A percentile compares a stretch with the other conserved stretches of the same genome.
Conservation (phyloP, 805 yeast species). For the Myxozyma kluyveri region DNA sequence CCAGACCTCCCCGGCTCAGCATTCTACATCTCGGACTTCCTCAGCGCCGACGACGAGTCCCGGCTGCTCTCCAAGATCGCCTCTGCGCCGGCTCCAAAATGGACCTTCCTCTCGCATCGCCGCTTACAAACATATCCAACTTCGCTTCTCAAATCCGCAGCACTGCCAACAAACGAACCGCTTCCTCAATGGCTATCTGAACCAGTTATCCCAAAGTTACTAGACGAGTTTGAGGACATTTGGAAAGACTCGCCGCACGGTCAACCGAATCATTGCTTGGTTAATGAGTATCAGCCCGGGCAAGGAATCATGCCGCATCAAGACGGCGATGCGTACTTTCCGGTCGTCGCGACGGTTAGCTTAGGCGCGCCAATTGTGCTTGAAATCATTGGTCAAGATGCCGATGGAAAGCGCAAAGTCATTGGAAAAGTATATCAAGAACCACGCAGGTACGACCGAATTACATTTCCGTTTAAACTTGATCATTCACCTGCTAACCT, state of each 20-base stretch:
- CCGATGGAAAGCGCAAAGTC: constrained; percentile 6
- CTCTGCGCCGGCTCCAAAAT: constrained; percentile 12
- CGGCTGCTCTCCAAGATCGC: constrained; percentile 18
- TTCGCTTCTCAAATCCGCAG: constrained; percentile 16
- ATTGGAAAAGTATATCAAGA: constrained; percentile 23
- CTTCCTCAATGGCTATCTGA: constrained; percentile 20
- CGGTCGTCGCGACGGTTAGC: constrained; percentile 29
- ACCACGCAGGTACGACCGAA: constrained; percentile 18
- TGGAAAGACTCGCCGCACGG: constrained; percentile 21
- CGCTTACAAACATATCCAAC: constrained; percentile 28
- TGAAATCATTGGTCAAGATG: constrained; percentile 16
- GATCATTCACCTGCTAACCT: background rate
- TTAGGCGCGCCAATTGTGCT: constrained; percentile 18
- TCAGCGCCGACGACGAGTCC: constrained; percentile 15
- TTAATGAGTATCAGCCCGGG: constrained; percentile 25
- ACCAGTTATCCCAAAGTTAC: constrained; percentile 16
- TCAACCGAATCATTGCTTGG: constrained; percentile 22
- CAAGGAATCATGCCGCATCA: constrained; percentile 30
- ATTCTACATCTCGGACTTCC: constrained; percentile 20
- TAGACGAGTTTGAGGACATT: constrained; percentile 12
- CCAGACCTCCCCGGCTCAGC: constrained; percentile 9
- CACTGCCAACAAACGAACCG: constrained; percentile 18
- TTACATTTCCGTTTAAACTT: background rate
- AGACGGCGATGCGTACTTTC: constrained; percentile 27
- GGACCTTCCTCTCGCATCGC: constrained; percentile 24